phyloP scores from a whole-genome alignment of 2,329 filamentous ascomycete species.

The Ophiocordyceps unilateralis region DNA sequence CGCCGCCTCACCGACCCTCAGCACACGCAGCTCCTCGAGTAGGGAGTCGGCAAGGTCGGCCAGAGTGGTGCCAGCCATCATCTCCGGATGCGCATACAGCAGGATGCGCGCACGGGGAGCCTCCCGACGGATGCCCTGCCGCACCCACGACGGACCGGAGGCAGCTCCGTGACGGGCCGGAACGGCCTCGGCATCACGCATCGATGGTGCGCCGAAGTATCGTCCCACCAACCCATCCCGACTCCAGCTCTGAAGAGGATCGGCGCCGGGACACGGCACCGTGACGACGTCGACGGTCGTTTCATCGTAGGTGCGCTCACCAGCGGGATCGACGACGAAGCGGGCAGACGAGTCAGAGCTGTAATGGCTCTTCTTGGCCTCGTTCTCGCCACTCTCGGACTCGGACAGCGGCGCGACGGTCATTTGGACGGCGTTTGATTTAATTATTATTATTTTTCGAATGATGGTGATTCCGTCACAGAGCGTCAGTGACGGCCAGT shows the following conservation, averaged over 20 bases:
- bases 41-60: slow-evolving; percentile 27
- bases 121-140: slow-evolving; percentile 31
- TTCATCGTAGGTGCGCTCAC: slow-evolving; percentile 26
- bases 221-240: slow-evolving; percentile 28
- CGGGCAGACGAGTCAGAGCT: slow-evolving; percentile 2
- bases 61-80: slow-evolving; percentile 23
- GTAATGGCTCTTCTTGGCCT: neutral
- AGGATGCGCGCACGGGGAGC: slow-evolving; percentile 30
- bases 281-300: slow-evolving; percentile 36
- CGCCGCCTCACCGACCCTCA: slow-evolving; percentile 16
- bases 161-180: slow-evolving; percentile 1
- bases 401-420: neutral
- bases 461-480: too few species aligned
- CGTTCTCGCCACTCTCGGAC: neutral
- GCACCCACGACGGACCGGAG: slow-evolving; percentile 27
- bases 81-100: slow-evolving; percentile 30
- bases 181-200: slow-evolving; percentile 17
- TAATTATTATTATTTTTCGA: neutral
- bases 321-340: slow-evolving; percentile 18
- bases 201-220: slow-evolving; percentile 25
- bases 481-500: too few species aligned
- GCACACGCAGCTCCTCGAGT: slow-evolving; percentile 21
- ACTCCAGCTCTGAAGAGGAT: slow-evolving; percentile 35
- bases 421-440: neutral
- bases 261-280: slow-evolving; percentile 34